Evolutionary conservation across 2,329 filamentous ascomycete genomes (phyloP), one percentile per base, ranked within the genome.

Genomic region (Dendrostoma leiphaemia): DNA sequence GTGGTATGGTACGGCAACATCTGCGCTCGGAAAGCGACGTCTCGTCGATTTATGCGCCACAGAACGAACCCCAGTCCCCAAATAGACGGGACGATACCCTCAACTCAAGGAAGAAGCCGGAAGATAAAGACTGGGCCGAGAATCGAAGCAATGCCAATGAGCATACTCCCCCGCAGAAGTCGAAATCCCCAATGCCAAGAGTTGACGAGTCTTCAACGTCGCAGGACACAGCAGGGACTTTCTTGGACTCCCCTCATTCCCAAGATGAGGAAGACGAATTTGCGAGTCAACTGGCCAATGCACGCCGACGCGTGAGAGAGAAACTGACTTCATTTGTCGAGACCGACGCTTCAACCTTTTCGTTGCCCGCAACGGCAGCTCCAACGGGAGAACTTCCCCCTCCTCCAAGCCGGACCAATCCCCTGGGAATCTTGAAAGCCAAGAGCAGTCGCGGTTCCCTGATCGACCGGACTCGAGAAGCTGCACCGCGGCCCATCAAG

Each of bases 1-100:
- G 87, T 63, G 89, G 88, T 2, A 82, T 96, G 76, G 86, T 96
- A 43, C 84, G 88, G 29, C 87, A 92, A 58, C 94, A 97, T 74
- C 74, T 97, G 37, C 85, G 94, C 48, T 84, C 84, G 31, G 84
- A 87, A 59, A 97, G 93, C 71, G 87, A 86, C 55, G 81, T 84
- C 13, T 97, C 93, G 1, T 95, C 91, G 0, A 78, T 94, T 24
- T 91, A 90, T 61, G 83, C 82, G 24, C 73, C 34, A 3, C 50
- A 38, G 23, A 51, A 34, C 24, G 21, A 51, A 15, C 6, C 48
- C 9, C 38, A 51, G 31, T 43, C 40, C 21, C 41, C 48, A 2
- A 34, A 24, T 24, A 15, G 29, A 45, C 17, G 37, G 12, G 55
- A 58, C 9, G 46, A 53, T 40, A 32, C 47, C 32, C 37, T 10